Evolutionary conservation across 768 basidiomycete species (phyloP).

Genomic region (Boletus subparvulus): DNA sequence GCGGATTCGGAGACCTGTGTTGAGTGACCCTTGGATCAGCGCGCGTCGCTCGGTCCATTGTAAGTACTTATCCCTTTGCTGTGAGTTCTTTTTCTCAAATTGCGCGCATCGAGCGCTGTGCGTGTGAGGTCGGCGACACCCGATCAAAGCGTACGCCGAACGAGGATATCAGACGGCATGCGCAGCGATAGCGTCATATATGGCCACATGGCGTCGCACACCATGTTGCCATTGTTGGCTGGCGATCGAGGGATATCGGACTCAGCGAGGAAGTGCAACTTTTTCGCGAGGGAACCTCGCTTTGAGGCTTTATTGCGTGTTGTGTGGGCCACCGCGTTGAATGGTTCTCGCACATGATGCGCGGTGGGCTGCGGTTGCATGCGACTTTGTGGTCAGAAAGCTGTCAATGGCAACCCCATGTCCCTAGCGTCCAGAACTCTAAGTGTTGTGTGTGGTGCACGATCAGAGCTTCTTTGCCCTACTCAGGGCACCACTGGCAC

Average conservation of each 20-base stretch:
- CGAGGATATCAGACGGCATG: neutral
- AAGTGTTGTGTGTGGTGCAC: neutral
- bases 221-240: no score
- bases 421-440: neutral
- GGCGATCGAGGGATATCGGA: neutral
- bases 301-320: neutral
- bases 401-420: neutral
- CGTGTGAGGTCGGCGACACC: neutral
- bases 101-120: neutral
- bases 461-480: neutral
- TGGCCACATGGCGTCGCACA: neutral
- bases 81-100: neutral
- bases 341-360: neutral
- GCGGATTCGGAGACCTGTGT: neutral
- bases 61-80: neutral
- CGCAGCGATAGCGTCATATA: neutral
- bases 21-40: neutral
- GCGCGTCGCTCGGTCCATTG: neutral
- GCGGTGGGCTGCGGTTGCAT: neutral
- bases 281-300: neutral
- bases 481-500: neutral
- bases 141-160: conserved; percentile 3
- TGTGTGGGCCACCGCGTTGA: neutral
- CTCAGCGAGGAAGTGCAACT: neutral
- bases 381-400: neutral